Percentiles rank a stretch among this genome's conserved stretches.
These are phyloP conservation scores for Effrenium voratum DNA, from an alignment of 73 alveolate species.

Conservation along the genomic window DNA sequence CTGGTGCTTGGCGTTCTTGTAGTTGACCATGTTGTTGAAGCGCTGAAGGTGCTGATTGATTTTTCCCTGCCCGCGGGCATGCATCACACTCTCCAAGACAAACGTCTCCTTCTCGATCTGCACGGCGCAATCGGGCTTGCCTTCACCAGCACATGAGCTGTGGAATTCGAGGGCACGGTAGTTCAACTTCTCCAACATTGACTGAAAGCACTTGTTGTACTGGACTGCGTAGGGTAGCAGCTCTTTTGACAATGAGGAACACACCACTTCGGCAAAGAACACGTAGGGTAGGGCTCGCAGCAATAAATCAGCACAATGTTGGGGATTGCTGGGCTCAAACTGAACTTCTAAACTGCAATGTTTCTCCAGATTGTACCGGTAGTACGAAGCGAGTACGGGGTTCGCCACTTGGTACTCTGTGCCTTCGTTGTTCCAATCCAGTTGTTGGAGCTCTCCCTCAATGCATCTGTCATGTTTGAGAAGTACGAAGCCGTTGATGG, in stretches of 20 bases:
- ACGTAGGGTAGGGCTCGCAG: conserved; percentile 3
- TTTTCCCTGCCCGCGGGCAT: not conserved
- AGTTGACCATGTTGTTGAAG: not conserved
- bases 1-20: conserved; percentile 25
- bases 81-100: conserved; percentile 14
- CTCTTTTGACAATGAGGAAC: not conserved
- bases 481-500: conserved; percentile 11
- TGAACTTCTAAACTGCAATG: not conserved
- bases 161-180: not conserved
- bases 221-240: not conserved
- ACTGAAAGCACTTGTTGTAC: not conserved
- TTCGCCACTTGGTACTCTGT: not conserved
- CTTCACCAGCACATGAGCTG: not conserved
- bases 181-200: not conserved
- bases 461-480: not conserved
- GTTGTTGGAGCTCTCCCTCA: not conserved
- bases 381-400: not conserved
- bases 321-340: not conserved
- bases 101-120: not conserved
- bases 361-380: not conserved
- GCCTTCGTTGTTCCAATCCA: conserved; percentile 4
- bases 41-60: not conserved
- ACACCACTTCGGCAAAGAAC: not conserved
- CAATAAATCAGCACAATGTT: not conserved
- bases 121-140: not conserved